Evolutionary conservation across 2,329 filamentous ascomycete species (phyloP), one percentile per base, ranked within the genome.

Genomic region (Fusarium abutilonis): DNA sequence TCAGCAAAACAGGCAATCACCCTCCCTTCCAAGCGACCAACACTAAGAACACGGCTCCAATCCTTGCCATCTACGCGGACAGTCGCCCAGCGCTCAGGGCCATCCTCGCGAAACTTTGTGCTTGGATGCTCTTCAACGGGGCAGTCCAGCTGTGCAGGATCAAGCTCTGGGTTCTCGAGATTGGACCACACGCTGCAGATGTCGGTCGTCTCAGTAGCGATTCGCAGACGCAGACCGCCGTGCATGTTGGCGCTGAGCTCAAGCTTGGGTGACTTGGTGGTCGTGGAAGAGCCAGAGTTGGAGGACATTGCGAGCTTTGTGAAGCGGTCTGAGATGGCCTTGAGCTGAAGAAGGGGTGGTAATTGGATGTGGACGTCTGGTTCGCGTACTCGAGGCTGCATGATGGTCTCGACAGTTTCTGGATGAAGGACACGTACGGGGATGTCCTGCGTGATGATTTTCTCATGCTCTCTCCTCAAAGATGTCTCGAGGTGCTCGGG

Each of bases 161-260:
- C 93, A 14, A 98, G 80, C 68, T 93, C 88, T 7, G 95, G 94
- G 74, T 98, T 97, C 52, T 88, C 87, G 29, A 99, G 84, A 2
- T 89, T 91, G 4, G 86, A 87, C 95, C 95, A 99, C 39, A 90
- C 85, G 70, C 90, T 95, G 55, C 88, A 89, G 54, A 98, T 96
- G 59, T 89, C 89, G 68, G 97, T 86, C 8, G 90, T 86, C 73
- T 98, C 93, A 1, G 93, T 95, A 32, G 85, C 83, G 58, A 97
- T 89, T 10, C 90, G 87, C 60, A 99, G 82, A 42, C 88, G 88
- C 54, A 99, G 79, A 55, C 88, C 89, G 17, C 95, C 95, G 76
- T 96, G 91, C 92, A 97, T 97, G 76, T 97, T 99, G 28, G 93
- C 95, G 50, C 89, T 89, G 39, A 98, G 79, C 74, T 97, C 92